A percentile compares a stretch with the other conserved stretches of the same genome.
Evolutionary conservation across 2,329 filamentous ascomycete species (phyloP).

Genomic region (Orbilia oligospora): DNA sequence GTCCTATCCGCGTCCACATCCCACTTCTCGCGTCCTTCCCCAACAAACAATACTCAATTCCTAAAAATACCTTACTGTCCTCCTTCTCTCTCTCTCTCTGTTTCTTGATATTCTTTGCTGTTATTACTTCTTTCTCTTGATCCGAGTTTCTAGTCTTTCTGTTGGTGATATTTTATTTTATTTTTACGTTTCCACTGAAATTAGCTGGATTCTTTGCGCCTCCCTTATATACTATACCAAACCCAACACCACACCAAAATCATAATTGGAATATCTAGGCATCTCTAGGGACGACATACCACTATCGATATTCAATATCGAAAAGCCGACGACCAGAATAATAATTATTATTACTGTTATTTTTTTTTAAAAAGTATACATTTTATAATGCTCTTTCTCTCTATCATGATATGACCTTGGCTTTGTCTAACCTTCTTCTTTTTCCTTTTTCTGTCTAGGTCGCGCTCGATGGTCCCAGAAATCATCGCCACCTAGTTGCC

Average conservation of each 20-base stretch:
- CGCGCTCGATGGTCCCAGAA: slow-evolving; percentile 49
- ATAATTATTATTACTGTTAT: no score
- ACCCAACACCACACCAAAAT: slow-evolving; percentile 5
- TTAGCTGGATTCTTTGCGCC: neutral
- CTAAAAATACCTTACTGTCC: slow-evolving; percentile 1
- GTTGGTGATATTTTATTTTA: neutral
- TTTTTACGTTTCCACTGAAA: neutral
- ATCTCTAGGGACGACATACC: neutral
- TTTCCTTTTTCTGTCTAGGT: slow-evolving; percentile 36
- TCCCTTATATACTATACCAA: neutral
- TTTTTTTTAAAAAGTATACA: neutral
- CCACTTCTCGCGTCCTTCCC: slow-evolving; percentile 56
- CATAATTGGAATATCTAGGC: neutral
- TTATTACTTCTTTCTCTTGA: neutral
- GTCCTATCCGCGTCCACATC: slow-evolving; percentile 48
- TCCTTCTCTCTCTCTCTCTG: neutral
- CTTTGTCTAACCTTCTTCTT: neutral
- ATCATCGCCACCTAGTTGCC: slow-evolving; percentile 38
- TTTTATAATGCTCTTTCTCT: neutral
- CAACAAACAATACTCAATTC: slow-evolving; percentile 5
- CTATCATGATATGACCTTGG: neutral
- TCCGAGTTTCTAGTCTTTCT: neutral
- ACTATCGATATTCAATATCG: neutral
- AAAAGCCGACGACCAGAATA: neutral
- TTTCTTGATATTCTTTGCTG: neutral